Base-by-base conservation (phyloP, 441 rosid species). In the Gossypium davidsonii region DNA sequence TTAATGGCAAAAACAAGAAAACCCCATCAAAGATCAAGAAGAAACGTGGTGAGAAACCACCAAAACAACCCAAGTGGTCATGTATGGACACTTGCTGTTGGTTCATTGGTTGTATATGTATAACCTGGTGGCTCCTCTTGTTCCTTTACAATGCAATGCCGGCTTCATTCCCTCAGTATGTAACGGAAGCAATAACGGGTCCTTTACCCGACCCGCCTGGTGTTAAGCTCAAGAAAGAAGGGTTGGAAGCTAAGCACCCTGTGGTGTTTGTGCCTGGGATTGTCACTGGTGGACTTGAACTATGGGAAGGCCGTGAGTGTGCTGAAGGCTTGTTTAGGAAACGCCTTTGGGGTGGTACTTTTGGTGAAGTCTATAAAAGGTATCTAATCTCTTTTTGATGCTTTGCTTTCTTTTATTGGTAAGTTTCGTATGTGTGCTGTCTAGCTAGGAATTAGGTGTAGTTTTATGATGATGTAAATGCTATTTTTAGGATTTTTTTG, bases 261-360 rank as follows among this genome's bases (percentile, higher is more conserved):
- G 97, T 94, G 76, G 92, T 94, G 58, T 91, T 94, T 53, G 91
- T 92, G 14, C 99, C 99, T 1, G 99, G 99, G 72, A 94, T 94
- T 67, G 93, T 94, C 26, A 94, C 99, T 0, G 97, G 92, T 0
- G 99, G 99, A 3, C 91, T 94, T 62, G 99, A 92, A 89, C 79
- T 94, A 77, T 94, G 99, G 99, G 97, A 94, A 74, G 99, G 99
- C 1, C 88, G 84, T 4, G 89, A 79, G 5, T 94, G 98, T 25
- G 94, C 98, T 31, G 98, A 89, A 46, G 97, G 94, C 12, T 74
- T 95, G 80, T 95, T 95, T 74, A 77, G 99, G 78, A 92, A 92
- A 70, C 84, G 98, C 20, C 83, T 95, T 72, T 95, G 98, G 99
- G 99, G 99, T 56, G 98, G 98, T 58, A 89, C 94, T 34, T 95